Evolutionary conservation across 179 eudicot species (phyloP).

Genomic region (Silene vulgaris): DNA sequence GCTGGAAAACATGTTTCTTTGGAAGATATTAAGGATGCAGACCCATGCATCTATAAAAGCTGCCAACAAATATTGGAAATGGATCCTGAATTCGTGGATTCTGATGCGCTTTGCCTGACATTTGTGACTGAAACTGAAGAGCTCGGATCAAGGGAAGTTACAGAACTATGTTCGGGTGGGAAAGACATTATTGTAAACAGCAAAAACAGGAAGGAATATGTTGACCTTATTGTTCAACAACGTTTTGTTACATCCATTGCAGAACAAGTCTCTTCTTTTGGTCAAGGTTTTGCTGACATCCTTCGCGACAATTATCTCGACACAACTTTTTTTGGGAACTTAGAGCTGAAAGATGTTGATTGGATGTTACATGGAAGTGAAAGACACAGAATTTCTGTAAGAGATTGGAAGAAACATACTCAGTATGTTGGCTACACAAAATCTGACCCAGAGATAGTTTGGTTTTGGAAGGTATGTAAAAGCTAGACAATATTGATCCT

Average conservation of each 20-base stretch:
- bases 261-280: conserved; percentile 60
- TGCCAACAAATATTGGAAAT: conserved; percentile 83
- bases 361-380: conserved; percentile 77
- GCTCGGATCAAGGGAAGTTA: conserved; percentile 57
- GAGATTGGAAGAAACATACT: conserved; percentile 90
- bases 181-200: conserved; percentile 55
- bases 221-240: conserved; percentile 58
- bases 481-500: background rate
- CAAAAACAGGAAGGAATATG: conserved; percentile 59
- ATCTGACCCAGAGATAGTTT: conserved; percentile 66
- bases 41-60: conserved; percentile 73
- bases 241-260: conserved; percentile 53
- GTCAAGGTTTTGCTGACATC: conserved; percentile 73
- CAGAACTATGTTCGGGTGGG: conserved; percentile 75
- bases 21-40: conserved; percentile 80
- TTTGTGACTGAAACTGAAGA: conserved; percentile 75
- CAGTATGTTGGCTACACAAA: conserved; percentile 65
- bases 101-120: conserved; percentile 72
- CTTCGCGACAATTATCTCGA: conserved; percentile 28
- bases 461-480: conserved; percentile 96
- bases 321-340: conserved; percentile 47
- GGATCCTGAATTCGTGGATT: conserved; percentile 76
- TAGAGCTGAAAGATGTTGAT: conserved; percentile 77
- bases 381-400: conserved; percentile 42
- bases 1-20: conserved; percentile 51